Conservation (phyloP, 108 stramenopile species). For the Aureococcus anophagefferens region DNA sequence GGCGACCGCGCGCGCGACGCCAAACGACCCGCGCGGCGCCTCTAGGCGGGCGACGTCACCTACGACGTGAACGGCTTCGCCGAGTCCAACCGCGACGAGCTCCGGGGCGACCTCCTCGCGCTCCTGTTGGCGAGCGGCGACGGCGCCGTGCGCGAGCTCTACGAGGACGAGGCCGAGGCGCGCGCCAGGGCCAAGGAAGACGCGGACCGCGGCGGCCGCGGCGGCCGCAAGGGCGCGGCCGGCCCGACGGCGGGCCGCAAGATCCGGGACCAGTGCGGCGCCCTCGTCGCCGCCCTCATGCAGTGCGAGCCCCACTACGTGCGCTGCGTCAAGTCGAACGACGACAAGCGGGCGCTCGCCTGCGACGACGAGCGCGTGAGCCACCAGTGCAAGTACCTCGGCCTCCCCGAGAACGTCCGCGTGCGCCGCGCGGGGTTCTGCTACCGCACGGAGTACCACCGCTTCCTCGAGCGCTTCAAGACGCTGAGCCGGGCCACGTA, state of each 20-base stretch:
- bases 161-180: not conserved
- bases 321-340: conserved; percentile 32
- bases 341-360: conserved; percentile 17
- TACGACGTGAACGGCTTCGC: conserved; percentile 20
- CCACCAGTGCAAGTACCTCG: conserved; percentile 39
- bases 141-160: not conserved
- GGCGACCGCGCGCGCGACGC: too few species aligned
- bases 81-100: conserved; percentile 19
- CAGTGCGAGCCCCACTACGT: conserved; percentile 30
- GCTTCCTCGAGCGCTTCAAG: conserved; percentile 24
- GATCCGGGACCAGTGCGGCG: conserved; percentile 17
- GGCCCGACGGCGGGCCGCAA: conserved; percentile 8
- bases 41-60: conserved; percentile 19
- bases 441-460: conserved; percentile 33
- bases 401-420: conserved; percentile 43
- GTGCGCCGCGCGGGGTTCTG: conserved; percentile 46
- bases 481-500: conserved; percentile 6
- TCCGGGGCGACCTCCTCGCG: conserved; percentile 8
- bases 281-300: conserved; percentile 2
- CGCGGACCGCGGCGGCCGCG: not conserved
- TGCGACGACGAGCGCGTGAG: conserved; percentile 31
- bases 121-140: conserved; percentile 1
- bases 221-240: not conserved
- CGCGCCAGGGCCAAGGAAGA: too few species aligned
- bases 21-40: too few species aligned